Percentiles rank a stretch among this genome's conserved stretches.
Evolutionary conservation across 306 rosid species (phyloP).

Genomic region (Inga leiocalycina): DNA sequence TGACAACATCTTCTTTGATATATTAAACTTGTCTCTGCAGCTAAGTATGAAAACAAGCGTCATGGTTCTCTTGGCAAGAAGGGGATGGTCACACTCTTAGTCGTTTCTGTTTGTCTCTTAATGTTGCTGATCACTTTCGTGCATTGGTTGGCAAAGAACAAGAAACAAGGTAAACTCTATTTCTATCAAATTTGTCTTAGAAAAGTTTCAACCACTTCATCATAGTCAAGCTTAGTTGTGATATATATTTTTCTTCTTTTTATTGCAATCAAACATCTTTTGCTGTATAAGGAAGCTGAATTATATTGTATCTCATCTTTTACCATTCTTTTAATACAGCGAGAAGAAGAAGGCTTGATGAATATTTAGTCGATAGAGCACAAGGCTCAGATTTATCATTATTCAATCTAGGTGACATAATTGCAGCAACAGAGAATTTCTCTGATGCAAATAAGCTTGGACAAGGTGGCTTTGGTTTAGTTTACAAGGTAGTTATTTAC

Average conservation of each 20-base stretch:
- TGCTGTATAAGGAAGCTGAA: no score
- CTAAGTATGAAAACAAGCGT: constrained; percentile 31
- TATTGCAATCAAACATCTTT: no score
- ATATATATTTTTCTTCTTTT: no score
- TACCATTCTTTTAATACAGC: constrained; percentile 5
- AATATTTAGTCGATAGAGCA: constrained; percentile 13
- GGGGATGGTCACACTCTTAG: constrained; percentile 29
- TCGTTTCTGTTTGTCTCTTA: background rate
- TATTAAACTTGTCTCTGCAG: constrained; percentile 14
- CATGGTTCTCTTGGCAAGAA: constrained; percentile 44
- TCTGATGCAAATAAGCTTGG: background rate
- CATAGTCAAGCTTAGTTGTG: background rate
- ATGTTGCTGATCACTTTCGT: constrained; percentile 5
- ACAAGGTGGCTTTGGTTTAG: background rate
- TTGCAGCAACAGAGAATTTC: constrained; percentile 52
- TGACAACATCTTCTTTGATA: background rate
- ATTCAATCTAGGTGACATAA: constrained; percentile 39
- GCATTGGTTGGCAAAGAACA: constrained; percentile 18
- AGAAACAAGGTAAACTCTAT: background rate
- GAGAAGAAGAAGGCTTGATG: background rate
- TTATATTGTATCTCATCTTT: background rate
- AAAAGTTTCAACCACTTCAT: background rate
- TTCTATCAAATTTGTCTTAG: background rate
- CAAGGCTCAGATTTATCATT: constrained; percentile 40
- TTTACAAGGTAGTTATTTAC: background rate